Evolutionary conservation across 202 grass and related monocot genomes (phyloP), one percentile per base, ranked within the genome.

Genomic region (Setaria viridis): DNA sequence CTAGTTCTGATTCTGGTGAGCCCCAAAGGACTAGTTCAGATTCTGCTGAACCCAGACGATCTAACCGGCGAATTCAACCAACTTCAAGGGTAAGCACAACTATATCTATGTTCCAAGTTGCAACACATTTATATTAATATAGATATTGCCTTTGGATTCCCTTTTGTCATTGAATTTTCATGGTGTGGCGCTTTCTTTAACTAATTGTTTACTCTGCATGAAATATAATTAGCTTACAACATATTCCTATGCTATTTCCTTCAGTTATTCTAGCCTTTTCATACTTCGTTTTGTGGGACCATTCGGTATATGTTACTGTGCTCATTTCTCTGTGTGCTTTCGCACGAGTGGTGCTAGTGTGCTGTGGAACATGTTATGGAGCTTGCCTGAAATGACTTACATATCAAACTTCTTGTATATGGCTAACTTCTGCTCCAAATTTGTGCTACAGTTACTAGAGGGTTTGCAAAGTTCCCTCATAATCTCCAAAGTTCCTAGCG

Each of bases 391-490:
- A 82, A 62, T 47, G 41, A 34, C 54, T 5, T 46, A 32, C 11
- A 47, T 37, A 49, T 48, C 16, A 35, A 20, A 5, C 19, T 59
- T 72, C 20, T 47, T 30, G 15, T 76, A n/a, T 54, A 60, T 69
- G 33, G n/a, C 34, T 83, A 69, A 90, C 50, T 78, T 80, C 72
- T 20, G 49, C 67, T 76, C 67, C 48, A 48, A 64, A 47, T 83
- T 80, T 79, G 60, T 25, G 63, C 47, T 49, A 30, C 85, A 99
- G 97, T 92, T 99, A 80, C 66, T 99, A 6, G 97, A 99, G 83
- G 97, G 97, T 35, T 77, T 99, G 80, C 97, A 99, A 79, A 99
- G 97, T 87, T 94, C 97, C 71, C 90, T 99, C 72, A 80, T 92
- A 54, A 70, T 93, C 78, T 85, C 97, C 60, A 99, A 99, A 85